A percentile compares a stretch with the other conserved stretches of the same genome.
Evolutionary conservation across 306 rosid genomes (phyloP).

Genomic region (Dalbergia cultrata): DNA sequence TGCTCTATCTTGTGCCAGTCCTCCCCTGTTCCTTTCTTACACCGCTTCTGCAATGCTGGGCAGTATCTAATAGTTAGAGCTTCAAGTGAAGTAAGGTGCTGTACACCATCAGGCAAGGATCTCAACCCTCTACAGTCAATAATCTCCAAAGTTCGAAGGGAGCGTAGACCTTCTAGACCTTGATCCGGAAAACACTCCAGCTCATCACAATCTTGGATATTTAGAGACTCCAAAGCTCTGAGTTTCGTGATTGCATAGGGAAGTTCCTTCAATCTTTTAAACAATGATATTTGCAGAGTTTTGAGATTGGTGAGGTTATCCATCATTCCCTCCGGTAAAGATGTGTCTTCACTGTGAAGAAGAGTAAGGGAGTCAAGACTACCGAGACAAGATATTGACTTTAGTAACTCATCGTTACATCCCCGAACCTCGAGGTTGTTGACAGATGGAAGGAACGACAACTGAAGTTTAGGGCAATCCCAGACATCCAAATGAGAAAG

Average conservation of each 20-base stretch:
- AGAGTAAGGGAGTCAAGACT: slow-evolving; percentile 19
- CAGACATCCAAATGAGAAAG: background rate
- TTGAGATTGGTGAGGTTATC: slow-evolving; percentile 7
- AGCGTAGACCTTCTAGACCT: background rate
- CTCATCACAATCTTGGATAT: background rate
- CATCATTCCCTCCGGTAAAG: slow-evolving; percentile 3
- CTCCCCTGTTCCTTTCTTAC: slow-evolving; percentile 2
- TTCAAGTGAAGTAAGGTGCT: slow-evolving; percentile 4
- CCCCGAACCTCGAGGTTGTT: background rate
- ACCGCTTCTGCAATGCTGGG: background rate
- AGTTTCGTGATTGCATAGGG: background rate
- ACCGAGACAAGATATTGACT: background rate
- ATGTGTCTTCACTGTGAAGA: background rate
- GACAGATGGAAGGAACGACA: background rate
- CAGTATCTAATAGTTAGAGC: background rate
- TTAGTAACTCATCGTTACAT: background rate
- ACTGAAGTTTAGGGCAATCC: background rate
- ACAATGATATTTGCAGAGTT: background rate
- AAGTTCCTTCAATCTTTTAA: slow-evolving; percentile 1
- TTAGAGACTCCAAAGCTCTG: background rate
- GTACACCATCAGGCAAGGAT: slow-evolving; percentile 19
- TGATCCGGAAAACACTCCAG: slow-evolving; percentile 18
- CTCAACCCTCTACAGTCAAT: background rate
- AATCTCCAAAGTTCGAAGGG: background rate
- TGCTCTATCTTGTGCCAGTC: slow-evolving; percentile 31